Base-by-base conservation (phyloP, 768 basidiomycete genomes). In the Pholiota molesta region DNA sequence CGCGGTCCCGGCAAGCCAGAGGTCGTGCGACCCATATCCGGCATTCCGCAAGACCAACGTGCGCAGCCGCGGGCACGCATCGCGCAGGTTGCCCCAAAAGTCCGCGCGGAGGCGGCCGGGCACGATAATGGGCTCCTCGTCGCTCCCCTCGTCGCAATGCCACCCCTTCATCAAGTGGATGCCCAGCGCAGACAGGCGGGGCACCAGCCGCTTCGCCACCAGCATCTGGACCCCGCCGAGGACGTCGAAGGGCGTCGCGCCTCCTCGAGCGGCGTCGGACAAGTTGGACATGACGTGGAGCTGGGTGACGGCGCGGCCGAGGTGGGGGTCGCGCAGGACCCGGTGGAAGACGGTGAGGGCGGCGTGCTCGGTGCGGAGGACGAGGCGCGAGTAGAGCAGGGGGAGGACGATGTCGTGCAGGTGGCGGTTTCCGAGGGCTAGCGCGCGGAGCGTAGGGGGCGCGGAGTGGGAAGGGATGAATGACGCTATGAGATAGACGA, bases 221-320 rank as follows among this genome's bases (percentile, higher is more conserved):
- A 65, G 21, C 39, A 28, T 31, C 37, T 62, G 33, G 26, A 65
- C 13, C 4, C 55, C 53, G 47, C 17, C 55, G 35, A 65, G 33
- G 53, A 42, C 49, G 21, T 65, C 53, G 10, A 52, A 56, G 7
- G 57, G 44, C n/a, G 7, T 49, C 21, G 37, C 14, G 14, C 54
- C 29, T 1, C 31, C 13, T 4, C 35, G 53, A 3, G 55, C 45
- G 2, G 28, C 45, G 16, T 19, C 39, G 5, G 66, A 65, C 6
- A 66, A 52, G 7, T 57, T 60, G 6, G 62, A 63, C 39, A 65
- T 49, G 51, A 65, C 60, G 37, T 69, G 64, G 6, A 67, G 21
- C 44, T 60, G 64, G 7, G 64, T 49, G 21, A 69, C 57, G n/a
- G 23, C n/a, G 31, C 5, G 31, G 31, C 39, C n/a, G 1, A 40